Percentiles rank a stretch among this genome's conserved stretches.
Evolutionary conservation across 2,329 filamentous ascomycete species (phyloP).

Genomic region (Coleophoma eucalyptorum): DNA sequence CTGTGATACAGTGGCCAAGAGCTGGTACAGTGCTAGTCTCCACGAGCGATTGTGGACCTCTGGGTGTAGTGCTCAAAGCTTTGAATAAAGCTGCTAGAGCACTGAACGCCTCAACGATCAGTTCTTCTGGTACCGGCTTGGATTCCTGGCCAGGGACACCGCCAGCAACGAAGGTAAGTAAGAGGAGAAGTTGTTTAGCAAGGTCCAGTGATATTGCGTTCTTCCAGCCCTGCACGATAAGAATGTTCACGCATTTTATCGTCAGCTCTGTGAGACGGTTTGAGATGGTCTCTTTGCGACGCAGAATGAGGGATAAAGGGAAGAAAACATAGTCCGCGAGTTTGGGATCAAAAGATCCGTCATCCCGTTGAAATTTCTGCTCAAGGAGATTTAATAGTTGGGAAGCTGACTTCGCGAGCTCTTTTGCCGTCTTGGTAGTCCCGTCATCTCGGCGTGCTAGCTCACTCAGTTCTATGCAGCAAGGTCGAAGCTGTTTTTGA

Average conservation of each 20-base stretch:
- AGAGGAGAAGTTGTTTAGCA: constrained; percentile 78
- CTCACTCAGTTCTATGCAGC: constrained; percentile 57
- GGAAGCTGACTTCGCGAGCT: constrained; percentile 41
- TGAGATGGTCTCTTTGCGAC: constrained; percentile 68
- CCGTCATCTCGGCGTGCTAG: constrained; percentile 46
- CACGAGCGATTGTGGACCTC: constrained; percentile 45
- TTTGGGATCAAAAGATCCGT: constrained; percentile 66
- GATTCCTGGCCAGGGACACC: constrained; percentile 58
- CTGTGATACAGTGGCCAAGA: constrained; percentile 77
- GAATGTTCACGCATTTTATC: constrained; percentile 68
- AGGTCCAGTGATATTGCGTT: constrained; percentile 65
- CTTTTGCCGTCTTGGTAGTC: constrained; percentile 34
- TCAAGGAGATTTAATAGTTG: constrained; percentile 44
- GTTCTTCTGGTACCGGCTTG: constrained; percentile 63
- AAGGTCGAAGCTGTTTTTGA: constrained; percentile 53
- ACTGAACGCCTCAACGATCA: constrained; percentile 65
- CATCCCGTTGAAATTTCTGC: constrained; percentile 33
- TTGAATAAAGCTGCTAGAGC: constrained; percentile 65
- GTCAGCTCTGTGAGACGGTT: constrained; percentile 71
- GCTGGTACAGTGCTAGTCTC: constrained; percentile 65
- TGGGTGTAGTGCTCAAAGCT: constrained; percentile 48
- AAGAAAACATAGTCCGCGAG: constrained; percentile 95
- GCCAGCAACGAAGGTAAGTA: constrained; percentile 78
- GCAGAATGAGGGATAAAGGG: constrained; percentile 82
- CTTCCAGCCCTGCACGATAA: constrained; percentile 79